Conservation (phyloP, 2,329 filamentous ascomycete species). For the Apiospora aurea region DNA sequence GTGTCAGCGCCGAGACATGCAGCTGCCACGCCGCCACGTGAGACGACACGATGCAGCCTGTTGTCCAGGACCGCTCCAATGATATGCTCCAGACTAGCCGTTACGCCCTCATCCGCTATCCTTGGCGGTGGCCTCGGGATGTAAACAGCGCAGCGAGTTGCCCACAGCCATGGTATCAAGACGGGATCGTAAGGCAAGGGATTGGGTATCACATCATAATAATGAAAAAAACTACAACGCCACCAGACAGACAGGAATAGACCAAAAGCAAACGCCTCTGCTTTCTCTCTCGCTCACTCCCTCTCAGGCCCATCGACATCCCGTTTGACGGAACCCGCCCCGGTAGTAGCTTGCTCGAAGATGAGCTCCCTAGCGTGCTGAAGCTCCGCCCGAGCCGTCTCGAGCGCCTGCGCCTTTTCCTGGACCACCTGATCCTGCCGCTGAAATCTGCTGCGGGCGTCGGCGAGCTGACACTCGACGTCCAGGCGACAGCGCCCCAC, state of each 20-base stretch:
- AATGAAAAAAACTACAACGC: not conserved
- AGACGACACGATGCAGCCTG: not conserved
- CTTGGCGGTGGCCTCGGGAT: not conserved
- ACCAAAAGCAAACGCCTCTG: not conserved
- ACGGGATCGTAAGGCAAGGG: not conserved
- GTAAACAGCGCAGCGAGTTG: not conserved
- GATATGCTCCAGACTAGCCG: not conserved
- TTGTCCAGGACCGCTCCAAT: not conserved
- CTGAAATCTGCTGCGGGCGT: constrained; percentile 34
- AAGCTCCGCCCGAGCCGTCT: constrained; percentile 45
- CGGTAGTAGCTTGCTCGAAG: constrained; percentile 41
- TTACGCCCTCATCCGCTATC: not conserved
- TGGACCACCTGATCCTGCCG: constrained; percentile 41
- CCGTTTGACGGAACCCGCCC: not conserved
- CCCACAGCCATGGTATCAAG: no score
- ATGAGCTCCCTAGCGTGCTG: constrained; percentile 54
- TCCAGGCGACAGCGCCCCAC: constrained; percentile 44
- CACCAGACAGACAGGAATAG: constrained; percentile 6
- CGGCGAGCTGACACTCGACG: constrained; percentile 41
- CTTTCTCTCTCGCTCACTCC: constrained; percentile 24
- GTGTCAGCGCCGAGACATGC: constrained; percentile 9
- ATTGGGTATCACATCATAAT: not conserved
- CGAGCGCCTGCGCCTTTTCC: constrained; percentile 41
- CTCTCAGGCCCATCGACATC: not conserved
- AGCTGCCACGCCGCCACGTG: not conserved